Evolutionary conservation across 345 rosid species (phyloP), one percentile per base, ranked within the genome.

Genomic region (Syzygium aqueum): DNA sequence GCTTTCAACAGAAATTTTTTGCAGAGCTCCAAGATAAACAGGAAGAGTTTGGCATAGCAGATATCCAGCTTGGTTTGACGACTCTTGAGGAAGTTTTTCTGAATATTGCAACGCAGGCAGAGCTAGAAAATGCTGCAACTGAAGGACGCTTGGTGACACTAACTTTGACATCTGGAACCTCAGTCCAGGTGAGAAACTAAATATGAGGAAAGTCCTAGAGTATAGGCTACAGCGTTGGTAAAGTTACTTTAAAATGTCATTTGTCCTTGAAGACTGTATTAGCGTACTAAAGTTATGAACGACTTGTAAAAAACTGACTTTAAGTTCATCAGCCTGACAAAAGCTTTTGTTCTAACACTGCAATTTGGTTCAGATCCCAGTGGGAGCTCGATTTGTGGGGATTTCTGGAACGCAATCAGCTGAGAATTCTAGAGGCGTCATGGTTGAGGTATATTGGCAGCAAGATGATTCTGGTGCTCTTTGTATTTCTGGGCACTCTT

Each of bases 381-480:
- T 94, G 0, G 99, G 98, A 84, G 97, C 99, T 40, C 91, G 93
- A 91, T 96, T 93, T 88, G 92, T 96, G 57, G 96, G 96, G 77
- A 93, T 97, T 49, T 98, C 98, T 0, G 97, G 97, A 87, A 95
- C 96, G 5, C 94, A 93, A 85, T 88, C 93, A 2, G 67, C 84
- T 5, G 96, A 94, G 90, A 93, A 95, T 90, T 96, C 97, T 0
- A 89, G 93, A 80, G 99, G 99, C 43, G 28, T 94, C 17, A 95
- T 97, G 99, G 99, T 96, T 53, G 98, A 97, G 94, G 99, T 96
- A 9, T 93, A 93, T 90, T 97, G 99, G 99, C 92, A 93, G 86
- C 97, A 96, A 91, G 99, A 96, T 84, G 99, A 95, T 78, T 86
- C 95, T 5, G 99, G 99, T 28, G 85, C 95, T 57, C 95, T 96